Base-by-base conservation (phyloP, 140 eudicot species). In the Stevia rebaudiana region DNA sequence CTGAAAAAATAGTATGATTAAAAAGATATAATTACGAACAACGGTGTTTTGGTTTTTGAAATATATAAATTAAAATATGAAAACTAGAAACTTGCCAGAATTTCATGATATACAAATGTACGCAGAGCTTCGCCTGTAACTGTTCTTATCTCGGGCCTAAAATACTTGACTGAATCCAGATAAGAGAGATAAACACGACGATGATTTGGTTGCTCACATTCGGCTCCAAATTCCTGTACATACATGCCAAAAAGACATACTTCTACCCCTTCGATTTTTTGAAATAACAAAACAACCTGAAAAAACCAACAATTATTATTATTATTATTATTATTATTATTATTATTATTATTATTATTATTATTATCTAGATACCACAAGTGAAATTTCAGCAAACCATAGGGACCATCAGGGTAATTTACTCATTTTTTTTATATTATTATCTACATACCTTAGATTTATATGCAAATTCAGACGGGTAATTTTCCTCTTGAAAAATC, bases 381-480 rank as follows among this genome's bases (percentile, higher is more conserved):
- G n/a, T n/a, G n/a, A n/a, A n/a, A n/a, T n/a, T n/a, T n/a, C n/a
- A n/a, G n/a, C n/a, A n/a, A n/a, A n/a, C n/a, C n/a, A n/a, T n/a
- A n/a, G n/a, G n/a, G n/a, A n/a, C n/a, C n/a, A n/a, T n/a, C n/a
- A n/a, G n/a, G n/a, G n/a, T n/a, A n/a, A n/a, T n/a, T n/a, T n/a
- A n/a, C n/a, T n/a, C n/a, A n/a, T n/a, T n/a, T n/a, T n/a, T n/a
- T n/a, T n/a, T n/a, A n/a, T 41, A 63, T 13, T 42, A 33, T 36
- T 42, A 44, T 42, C n/a, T 39, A 51, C 18, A 60, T 68, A 87
- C 90, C 84, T 88, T 85, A 16, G 94, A 88, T 74, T 68, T 82
- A 70, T 88, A 88, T 13, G 80, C 79, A 65, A 82, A 88, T 67
- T 88, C 94, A 61, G 80, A 16, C 5, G 90, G 96, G 65, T 84